Conservation (phyloP, 1,139 yeast species). For the Blastobotrys aristatus region DNA sequence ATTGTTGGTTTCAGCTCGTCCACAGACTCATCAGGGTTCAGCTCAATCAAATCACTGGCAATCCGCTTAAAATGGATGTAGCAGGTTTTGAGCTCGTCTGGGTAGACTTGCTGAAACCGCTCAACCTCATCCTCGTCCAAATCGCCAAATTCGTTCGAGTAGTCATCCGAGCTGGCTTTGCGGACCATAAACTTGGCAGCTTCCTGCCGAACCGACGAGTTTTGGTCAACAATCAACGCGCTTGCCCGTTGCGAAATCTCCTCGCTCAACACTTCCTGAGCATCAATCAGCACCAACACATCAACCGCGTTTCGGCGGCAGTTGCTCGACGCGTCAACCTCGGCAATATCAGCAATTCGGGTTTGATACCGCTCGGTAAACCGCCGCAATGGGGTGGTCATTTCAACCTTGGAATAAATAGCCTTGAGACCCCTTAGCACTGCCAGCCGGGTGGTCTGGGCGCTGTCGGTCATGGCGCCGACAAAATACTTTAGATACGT, state of each 20-base stretch:
- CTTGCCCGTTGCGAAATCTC: slow-evolving; percentile 7
- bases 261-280: slow-evolving; percentile 6
- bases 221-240: slow-evolving; percentile 31
- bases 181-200: slow-evolving; percentile 28
- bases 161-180: slow-evolving; percentile 6
- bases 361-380: slow-evolving; percentile 66
- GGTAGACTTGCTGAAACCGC: slow-evolving; percentile 11
- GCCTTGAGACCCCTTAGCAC: slow-evolving; percentile 51
- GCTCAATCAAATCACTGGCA: slow-evolving; percentile 2
- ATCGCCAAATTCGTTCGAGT: slow-evolving; percentile 10
- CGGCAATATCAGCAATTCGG: slow-evolving; percentile 60
- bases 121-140: slow-evolving; percentile 14
- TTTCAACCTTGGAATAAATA: slow-evolving; percentile 43
- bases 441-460: slow-evolving; percentile 56
- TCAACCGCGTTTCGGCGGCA: slow-evolving; percentile 52
- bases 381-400: slow-evolving; percentile 51
- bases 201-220: slow-evolving; percentile 32
- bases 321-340: slow-evolving; percentile 46
- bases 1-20: slow-evolving; percentile 1
- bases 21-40: not conserved
- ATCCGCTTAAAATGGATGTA: slow-evolving; percentile 8
- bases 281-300: slow-evolving; percentile 28
- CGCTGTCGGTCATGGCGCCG: slow-evolving; percentile 74
- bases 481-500: slow-evolving; percentile 73
- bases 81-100: slow-evolving; percentile 14